phyloP scores from a whole-genome alignment of 805 yeast genomes.

The Nakazawaea ambrosiae region DNA sequence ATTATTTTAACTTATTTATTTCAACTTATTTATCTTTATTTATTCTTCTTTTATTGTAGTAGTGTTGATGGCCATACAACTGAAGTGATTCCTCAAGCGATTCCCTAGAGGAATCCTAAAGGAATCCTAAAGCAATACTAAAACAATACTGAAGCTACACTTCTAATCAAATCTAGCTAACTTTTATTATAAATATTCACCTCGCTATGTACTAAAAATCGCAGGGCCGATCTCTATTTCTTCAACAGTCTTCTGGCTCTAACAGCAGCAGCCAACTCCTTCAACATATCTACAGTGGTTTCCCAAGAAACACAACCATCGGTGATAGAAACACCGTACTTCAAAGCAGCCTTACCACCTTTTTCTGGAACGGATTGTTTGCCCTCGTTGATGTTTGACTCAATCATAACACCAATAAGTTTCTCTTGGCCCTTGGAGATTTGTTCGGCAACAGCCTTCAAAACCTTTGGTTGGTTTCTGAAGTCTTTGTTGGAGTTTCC shows the following conservation, averaged over 20 bases:
- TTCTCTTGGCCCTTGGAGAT: constrained; percentile 70
- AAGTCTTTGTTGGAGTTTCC: constrained; percentile 94
- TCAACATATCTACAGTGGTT: constrained; percentile 75
- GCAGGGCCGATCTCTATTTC: too few relatives aligned
- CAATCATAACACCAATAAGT: constrained; percentile 93
- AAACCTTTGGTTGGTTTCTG: constrained; percentile 94
- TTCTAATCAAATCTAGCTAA: too few relatives aligned
- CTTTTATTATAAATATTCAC: not conserved
- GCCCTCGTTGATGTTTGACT: constrained; percentile 87
- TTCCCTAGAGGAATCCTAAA: too few relatives aligned
- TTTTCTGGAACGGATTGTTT: constrained; percentile 68
- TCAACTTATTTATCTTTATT: too few relatives aligned
- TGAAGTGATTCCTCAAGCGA: too few relatives aligned
- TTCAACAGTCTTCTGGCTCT: constrained; percentile 59
- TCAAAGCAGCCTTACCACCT: constrained; percentile 50
- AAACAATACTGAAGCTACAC: too few relatives aligned
- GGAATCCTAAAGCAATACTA: too few relatives aligned
- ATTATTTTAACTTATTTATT: too few relatives aligned
- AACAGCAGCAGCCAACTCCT: constrained; percentile 75
- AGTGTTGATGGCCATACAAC: too few relatives aligned
- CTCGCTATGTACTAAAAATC: too few relatives aligned
- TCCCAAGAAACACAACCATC: constrained; percentile 97
- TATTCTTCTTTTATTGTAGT: too few relatives aligned
- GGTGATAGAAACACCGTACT: constrained; percentile 94
- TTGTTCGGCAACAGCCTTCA: constrained; percentile 74